Evolutionary conservation across 129 eudicot species (phyloP).

Genomic region (Tagetes patula): DNA sequence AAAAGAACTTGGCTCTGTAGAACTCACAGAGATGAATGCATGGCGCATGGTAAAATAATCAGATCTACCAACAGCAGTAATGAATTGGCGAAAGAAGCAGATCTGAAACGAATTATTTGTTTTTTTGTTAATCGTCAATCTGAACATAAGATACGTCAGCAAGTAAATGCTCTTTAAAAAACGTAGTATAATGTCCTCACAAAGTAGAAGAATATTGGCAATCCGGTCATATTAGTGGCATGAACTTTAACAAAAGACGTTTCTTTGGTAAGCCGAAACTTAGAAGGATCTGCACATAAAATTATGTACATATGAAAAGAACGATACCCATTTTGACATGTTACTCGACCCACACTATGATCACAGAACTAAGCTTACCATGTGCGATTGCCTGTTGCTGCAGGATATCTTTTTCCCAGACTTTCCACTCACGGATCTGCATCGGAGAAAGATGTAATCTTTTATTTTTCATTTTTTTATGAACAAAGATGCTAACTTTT

Average conservation of each 20-base stretch:
- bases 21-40: slow-evolving; percentile 68
- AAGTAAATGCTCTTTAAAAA: background rate
- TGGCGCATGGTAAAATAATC: slow-evolving; percentile 74
- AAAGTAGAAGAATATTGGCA: slow-evolving; percentile 44
- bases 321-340: background rate
- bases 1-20: slow-evolving; percentile 6
- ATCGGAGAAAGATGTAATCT: slow-evolving; percentile 20
- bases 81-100: slow-evolving; percentile 71
- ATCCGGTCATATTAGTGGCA: slow-evolving; percentile 39
- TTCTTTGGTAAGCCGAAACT: slow-evolving; percentile 66
- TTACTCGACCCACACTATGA: background rate
- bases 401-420: slow-evolving; percentile 60
- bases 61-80: slow-evolving; percentile 61
- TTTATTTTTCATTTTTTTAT: background rate
- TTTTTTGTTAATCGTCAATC: background rate
- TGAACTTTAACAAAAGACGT: slow-evolving; percentile 62
- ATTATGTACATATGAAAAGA: background rate
- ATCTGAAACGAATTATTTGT: slow-evolving; percentile 39
- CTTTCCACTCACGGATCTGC: slow-evolving; percentile 88
- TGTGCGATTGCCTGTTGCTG: slow-evolving; percentile 27
- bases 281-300: slow-evolving; percentile 46
- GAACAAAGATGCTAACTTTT: background rate
- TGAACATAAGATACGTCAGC: background rate
- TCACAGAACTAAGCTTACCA: slow-evolving; percentile 27
- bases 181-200: slow-evolving; percentile 21